phyloP scores from a whole-genome alignment of 352 stramenopile genomes.

The Lagenidium giganteum region DNA sequence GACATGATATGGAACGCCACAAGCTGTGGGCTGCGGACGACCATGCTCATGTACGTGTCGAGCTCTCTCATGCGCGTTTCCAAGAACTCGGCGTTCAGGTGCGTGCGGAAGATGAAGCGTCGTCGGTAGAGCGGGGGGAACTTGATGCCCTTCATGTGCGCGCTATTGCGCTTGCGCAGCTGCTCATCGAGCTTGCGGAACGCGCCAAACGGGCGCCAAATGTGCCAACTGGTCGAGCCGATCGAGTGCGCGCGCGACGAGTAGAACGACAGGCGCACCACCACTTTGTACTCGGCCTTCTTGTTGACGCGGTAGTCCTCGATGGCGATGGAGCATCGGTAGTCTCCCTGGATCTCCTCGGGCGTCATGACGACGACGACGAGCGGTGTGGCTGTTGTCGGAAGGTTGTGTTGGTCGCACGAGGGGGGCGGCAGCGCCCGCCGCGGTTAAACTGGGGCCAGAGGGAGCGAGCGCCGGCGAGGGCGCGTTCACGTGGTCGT shows the following conservation, averaged over 20 bases:
- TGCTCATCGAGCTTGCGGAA: conserved; percentile 83
- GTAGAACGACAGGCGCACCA: conserved; percentile 68
- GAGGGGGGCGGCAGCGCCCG: too few species aligned
- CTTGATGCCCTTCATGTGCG: conserved; percentile 81
- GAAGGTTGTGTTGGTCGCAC: too few species aligned
- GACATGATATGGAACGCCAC: conserved; percentile 73
- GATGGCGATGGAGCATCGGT: conserved; percentile 48
- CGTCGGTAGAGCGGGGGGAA: conserved; percentile 75
- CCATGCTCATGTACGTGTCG: conserved; percentile 69
- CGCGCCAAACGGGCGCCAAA: conserved; percentile 74
- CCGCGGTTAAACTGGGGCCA: too few species aligned
- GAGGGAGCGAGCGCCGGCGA: too few species aligned
- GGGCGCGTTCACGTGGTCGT: too few species aligned
- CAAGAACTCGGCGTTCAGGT: conserved; percentile 65
- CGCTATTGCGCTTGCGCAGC: conserved; percentile 61
- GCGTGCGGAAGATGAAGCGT: conserved; percentile 54
- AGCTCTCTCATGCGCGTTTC: conserved; percentile 57
- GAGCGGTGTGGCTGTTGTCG: too few species aligned
- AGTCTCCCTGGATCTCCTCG: conserved; percentile 81
- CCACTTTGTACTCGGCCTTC: conserved; percentile 81
- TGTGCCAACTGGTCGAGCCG: conserved; percentile 72
- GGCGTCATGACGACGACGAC: conserved; percentile 66
- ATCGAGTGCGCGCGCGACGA: conserved; percentile 60
- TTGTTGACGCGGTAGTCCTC: conserved; percentile 73
- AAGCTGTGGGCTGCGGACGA: conserved; percentile 51